Base-by-base conservation (phyloP, 75 land plant genomes). In the Azolla pinnata region DNA sequence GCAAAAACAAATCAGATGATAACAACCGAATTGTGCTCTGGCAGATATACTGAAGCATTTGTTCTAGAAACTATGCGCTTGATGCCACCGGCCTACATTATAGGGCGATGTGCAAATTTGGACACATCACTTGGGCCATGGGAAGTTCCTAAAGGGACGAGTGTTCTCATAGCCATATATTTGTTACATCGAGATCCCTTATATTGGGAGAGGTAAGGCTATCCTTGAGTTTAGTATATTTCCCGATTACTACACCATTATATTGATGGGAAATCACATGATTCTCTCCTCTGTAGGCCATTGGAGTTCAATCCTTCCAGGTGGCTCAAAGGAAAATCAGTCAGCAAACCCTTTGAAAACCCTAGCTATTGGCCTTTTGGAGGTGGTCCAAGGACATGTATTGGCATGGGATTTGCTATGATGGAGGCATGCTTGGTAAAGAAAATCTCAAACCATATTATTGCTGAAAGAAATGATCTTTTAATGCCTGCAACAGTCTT, bases 321-420 rank as follows among this genome's bases (percentile, higher is more conserved):
- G 48, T 71, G 73, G 73, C 42, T 64, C 34, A 45, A 57, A 16
- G 55, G 48, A 33, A 59, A 55, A 29, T 33, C 35, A 19, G 54
- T 46, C 5, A 71, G 31, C 49, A 38, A 40, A 60, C 62, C 55
- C 29, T 56, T 32, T 47, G 73, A 64, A 31, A 71, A 64, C 35
- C 69, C 64, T 48, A 65, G 62, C 45, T 71, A 42, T 55, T 56
- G 70, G 70, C 85, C 85, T 19, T 82, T 82, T 26, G 78, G 78
- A 0, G 62, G 63, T 0, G 85, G 85, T 10, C 75, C 69, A 17
- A 69, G 82, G 14, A 66, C 61, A 1, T 82, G 85, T 70, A 64
- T 82, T 38, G 85, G 85, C 25, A 68, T 71, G 49, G 75, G 74
- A 20, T 68, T 81, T 19, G 70, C 81, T 19, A 44, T 72, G 10